phyloP scores from a whole-genome alignment of 2,329 filamentous ascomycete species.

The Chaetomiaceae sp. region DNA sequence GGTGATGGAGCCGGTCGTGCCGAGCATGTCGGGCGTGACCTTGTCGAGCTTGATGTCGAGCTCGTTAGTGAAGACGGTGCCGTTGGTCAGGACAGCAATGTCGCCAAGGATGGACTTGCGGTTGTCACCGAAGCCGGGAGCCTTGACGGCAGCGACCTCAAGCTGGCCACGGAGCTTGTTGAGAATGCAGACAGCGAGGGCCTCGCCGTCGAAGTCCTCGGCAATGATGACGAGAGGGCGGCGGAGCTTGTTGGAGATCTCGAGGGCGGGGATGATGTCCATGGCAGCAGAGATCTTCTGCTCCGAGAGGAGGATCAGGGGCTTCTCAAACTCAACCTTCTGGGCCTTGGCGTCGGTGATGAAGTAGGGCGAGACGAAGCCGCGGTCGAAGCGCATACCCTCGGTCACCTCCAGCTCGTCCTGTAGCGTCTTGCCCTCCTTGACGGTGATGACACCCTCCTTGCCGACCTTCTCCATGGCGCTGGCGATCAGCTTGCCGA shows the following conservation, averaged over 20 bases:
- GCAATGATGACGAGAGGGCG: constrained; percentile 97
- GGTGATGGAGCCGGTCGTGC: constrained; percentile 95
- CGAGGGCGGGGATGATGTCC: constrained; percentile 96
- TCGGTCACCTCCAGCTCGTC: constrained; percentile 99
- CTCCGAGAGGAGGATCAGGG: constrained; percentile 95
- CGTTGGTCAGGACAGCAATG: constrained; percentile 91
- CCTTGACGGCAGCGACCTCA: constrained; percentile 97
- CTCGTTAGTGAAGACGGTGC: constrained; percentile 96
- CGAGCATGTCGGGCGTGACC: constrained; percentile 91
- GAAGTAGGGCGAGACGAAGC: constrained; percentile 98
- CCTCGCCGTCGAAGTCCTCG: constrained; percentile 98
- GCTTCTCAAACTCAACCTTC: constrained; percentile 99
- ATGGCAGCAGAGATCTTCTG: constrained; percentile 99
- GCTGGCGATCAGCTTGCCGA: constrained; percentile 92
- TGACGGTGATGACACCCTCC: constrained; percentile 99
- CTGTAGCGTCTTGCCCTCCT: constrained; percentile 98
- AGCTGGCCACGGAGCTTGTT: constrained; percentile 99
- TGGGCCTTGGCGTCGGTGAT: constrained; percentile 98
- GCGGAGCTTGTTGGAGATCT: constrained; percentile 92
- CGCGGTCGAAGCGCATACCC: constrained; percentile 99
- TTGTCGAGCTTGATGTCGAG: constrained; percentile 99
- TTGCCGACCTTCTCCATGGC: constrained; percentile 99
- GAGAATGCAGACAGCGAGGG: constrained; percentile 96
- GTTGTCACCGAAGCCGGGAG: constrained; percentile 99
- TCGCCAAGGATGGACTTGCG: constrained; percentile 99